Percentiles rank a stretch among this genome's conserved stretches.
phyloP scores from a whole-genome alignment of 164 flowering plant genomes.

The Liquidambar formosana region DNA sequence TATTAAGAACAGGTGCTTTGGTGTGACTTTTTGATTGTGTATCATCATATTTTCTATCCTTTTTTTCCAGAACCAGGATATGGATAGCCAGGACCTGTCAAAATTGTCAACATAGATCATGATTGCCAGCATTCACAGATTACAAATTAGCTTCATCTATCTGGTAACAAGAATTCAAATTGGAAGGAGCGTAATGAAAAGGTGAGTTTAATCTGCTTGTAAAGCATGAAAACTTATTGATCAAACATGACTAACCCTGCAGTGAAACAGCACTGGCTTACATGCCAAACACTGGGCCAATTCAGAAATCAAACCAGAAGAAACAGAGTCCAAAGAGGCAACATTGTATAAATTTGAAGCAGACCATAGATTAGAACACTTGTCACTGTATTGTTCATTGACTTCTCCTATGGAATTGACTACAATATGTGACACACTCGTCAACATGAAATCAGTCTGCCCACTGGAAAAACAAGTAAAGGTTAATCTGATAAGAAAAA shows the following conservation, averaged over 20 bases:
- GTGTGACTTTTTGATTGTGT: slow-evolving; percentile 11
- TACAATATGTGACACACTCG: slow-evolving; percentile 59
- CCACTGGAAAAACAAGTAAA: slow-evolving; percentile 29
- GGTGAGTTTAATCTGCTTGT: background rate
- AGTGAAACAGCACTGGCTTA: slow-evolving; percentile 35
- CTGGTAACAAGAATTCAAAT: background rate
- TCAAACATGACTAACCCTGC: slow-evolving; percentile 53
- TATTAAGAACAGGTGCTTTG: slow-evolving; percentile 25
- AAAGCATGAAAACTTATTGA: background rate
- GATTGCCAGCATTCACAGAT: background rate
- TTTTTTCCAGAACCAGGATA: slow-evolving; percentile 53
- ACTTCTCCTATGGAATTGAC: slow-evolving; percentile 38
- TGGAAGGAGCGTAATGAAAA: background rate
- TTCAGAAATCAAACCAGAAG: slow-evolving; percentile 49
- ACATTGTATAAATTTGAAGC: slow-evolving; percentile 10
- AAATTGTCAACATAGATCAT: slow-evolving; percentile 1
- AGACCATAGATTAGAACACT: slow-evolving; percentile 7
- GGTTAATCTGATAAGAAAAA: background rate
- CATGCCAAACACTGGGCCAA: slow-evolving; percentile 26
- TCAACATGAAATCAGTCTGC: slow-evolving; percentile 47
- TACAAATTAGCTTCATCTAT: background rate
- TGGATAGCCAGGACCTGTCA: slow-evolving; percentile 64
- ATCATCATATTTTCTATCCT: slow-evolving; percentile 10
- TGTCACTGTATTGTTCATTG: slow-evolving; percentile 14
- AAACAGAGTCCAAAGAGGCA: slow-evolving; percentile 16